Base-by-base conservation (phyloP, 148 eudicot species). In the Nyssa sinensis region DNA sequence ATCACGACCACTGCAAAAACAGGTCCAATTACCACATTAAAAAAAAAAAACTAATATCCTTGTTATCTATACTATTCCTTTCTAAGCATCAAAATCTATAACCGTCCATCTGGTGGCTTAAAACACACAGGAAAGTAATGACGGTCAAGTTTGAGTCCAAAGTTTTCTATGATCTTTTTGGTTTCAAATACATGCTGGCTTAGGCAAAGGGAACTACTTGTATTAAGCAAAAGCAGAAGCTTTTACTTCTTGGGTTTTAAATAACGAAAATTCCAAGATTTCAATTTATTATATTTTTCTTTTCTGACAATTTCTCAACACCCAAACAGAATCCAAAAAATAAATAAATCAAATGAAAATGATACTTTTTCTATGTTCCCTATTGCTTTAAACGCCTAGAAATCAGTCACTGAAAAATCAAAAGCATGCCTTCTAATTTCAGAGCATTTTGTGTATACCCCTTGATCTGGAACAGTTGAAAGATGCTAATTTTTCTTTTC, bases 1-100 rank as follows among this genome's bases (percentile, higher is more conserved):
- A 95, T 95, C 57, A 98, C 99, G 74, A 82, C 60, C 71, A 84
- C 99, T 95, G 91, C 82, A 84, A 76, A n/a, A 81, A 41, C 57
- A 64, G 53, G 28, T 32, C 37, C 32, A 31, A 34, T 51, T 55
- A 57, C 29, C 69, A 64, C 30, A 62, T 27, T n/a, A 13, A 37
- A n/a, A n/a, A n/a, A n/a, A n/a, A n/a, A n/a, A n/a, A n/a, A n/a
- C 77, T 24, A 69, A 24, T 5, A 73, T 66, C 32, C 27, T 11
- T 66, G 0, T 66, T 37, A 25, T 34, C 12, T 35, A 21, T 28
- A 11, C 34, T 27, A 19, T 75, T 11, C 25, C 21, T 30, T 75
- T 8, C 24, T n/a, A 58, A 29, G 67, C 59, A 24, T 21, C 17
- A 21, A 55, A 4, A 8, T 55, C 23, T n/a, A 55, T 11, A 44